Evolutionary conservation across 768 basidiomycete species (phyloP), one percentile per base, ranked within the genome.

Genomic region (Tricholoma sp.): DNA sequence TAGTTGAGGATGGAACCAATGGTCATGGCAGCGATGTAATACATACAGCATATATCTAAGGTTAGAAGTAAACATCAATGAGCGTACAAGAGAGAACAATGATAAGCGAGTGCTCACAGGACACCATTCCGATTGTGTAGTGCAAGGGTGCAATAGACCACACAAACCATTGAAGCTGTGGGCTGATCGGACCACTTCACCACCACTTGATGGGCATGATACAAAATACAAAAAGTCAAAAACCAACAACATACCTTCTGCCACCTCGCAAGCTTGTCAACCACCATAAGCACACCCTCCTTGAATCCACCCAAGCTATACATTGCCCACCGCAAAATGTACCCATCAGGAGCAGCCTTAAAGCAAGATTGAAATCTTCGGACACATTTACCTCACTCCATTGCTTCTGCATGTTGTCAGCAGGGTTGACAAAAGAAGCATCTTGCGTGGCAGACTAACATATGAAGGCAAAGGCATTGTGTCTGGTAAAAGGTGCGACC

Each of bases 221-320:
- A 3, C 31, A 32, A 32, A 32, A 32, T 11, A 27, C 24, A 27
- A 27, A 27, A 27, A 27, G 3, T 27, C 24, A 27, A 27, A 27
- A 27, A 27, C 24, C 24, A 27, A 27, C 31, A 32, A 32, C 31
- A 32, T 32, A 32, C 31, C 60, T 94, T 96, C 62, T 94, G 91
- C 94, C 94, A 95, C 9, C 93, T 72, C 49, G 91, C 91, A 18
- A 96, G 70, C 69, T 96, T 93, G 69, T 96, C 93, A 27, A 91
- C 91, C 56, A 85, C 82, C 0, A 91, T 93, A 50, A 95, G 73
- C 5, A 95, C 93, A 55, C 93, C 93, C 66, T 95, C 93, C 73
- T 94, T 89, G 73, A 94, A 95, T 6, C 84, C 88, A 32, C 91
- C 85, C 34, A 88, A 78, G 1, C 83, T 86, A 70, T 95, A 95